Base-by-base conservation (phyloP, 192 early-diverging fungal genomes). In the Coemansia sp. region DNA sequence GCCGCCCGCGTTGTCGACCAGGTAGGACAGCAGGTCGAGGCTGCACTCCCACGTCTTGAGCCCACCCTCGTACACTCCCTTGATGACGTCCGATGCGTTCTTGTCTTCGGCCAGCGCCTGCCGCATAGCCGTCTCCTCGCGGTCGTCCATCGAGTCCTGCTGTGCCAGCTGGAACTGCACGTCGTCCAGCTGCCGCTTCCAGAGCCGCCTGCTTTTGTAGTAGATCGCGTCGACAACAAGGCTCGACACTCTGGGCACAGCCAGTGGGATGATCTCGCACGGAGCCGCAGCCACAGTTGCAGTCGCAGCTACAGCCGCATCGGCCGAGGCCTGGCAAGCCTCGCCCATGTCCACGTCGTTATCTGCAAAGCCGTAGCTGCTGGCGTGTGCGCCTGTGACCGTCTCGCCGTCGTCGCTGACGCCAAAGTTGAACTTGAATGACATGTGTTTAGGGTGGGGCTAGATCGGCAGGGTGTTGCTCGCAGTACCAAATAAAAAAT, bases 41-140 rank as follows among this genome's bases (percentile, higher is more conserved):
- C 90, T 83, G 61, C 94, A 95, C 59, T 98, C 95, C 95, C 95
- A 98, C 0, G 95, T 98, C 70, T 98, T 98, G 48, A 96, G 80
- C 10, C 95, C 95, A 33, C 84, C 95, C 61, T 96, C 95, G 55
- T 98, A 98, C 4, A 90, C 87, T 10, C 93, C 93, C 45, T 82
- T 79, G 28, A 98, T 83, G 4, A 98, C 60, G 66, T 98, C 95
- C 9, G 80, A 49, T 0, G 64, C 59, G 18, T 52, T 58, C 9
- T 38, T 60, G 30, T 46, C 68, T 3, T 46, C 60, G 35, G 55
- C 38, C 27, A 77, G 71, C 15, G 59, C 66, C 24, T 59, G 57
- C 30, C 52, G 37, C 23, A 69, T 53, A 11, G 43, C 47, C 32
- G 55, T 59, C 22, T 65, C 60, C n/a, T 57, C 47, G 14, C 65